Base-by-base conservation (phyloP, 2,329 filamentous ascomycete species). In the Diaporthe sp. region DNA sequence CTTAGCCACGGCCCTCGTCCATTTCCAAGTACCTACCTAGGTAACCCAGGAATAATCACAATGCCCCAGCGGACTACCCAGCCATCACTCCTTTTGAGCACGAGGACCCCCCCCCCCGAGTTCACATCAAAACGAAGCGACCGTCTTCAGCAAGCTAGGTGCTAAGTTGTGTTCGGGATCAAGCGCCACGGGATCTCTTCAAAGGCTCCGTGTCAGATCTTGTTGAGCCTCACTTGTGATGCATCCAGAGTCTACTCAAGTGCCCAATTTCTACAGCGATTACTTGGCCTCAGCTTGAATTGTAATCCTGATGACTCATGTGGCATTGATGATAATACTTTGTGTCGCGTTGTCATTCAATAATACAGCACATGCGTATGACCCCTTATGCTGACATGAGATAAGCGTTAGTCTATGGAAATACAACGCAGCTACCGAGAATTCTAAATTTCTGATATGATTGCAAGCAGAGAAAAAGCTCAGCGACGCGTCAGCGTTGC, bases 311-410 rank as follows among this genome's bases (percentile, higher is more conserved):
- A 35, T 51, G 50, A 51, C 32, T 51, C 42, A 51, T 17, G 15
- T 1, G 30, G 44, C 7, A 27, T 42, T 39, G 1, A 13, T 30
- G 55, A 30, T 42, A 42, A 17, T 37, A 59, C 68, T 12, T 12
- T 10, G 27, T 50, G 19, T 66, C 42, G 42, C 61, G 44, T 35
- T 59, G 27, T 32, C 55, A 27, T 30, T 70, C 39, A 47, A 32
- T 25, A 19, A 32, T n/a, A n/a, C n/a, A 12, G 55, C 12, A 19
- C 27, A 30, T 25, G 39, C 42, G 27, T 37, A 71, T 71, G 69
- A 59, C 47, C 44, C 55, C 22, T 22, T 15, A n/a, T 35, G 69
- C 55, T 71, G 69, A 71, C 69, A 71, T 59, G 32, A 61, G 42
- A 30, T 71, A 61, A 71, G 69, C 69, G 44, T 32, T n/a, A 32